Percentiles rank a stretch among this genome's conserved stretches.
Conservation (phyloP, 2,329 filamentous ascomycete genomes). For the Blastomyces silverae region DNA sequence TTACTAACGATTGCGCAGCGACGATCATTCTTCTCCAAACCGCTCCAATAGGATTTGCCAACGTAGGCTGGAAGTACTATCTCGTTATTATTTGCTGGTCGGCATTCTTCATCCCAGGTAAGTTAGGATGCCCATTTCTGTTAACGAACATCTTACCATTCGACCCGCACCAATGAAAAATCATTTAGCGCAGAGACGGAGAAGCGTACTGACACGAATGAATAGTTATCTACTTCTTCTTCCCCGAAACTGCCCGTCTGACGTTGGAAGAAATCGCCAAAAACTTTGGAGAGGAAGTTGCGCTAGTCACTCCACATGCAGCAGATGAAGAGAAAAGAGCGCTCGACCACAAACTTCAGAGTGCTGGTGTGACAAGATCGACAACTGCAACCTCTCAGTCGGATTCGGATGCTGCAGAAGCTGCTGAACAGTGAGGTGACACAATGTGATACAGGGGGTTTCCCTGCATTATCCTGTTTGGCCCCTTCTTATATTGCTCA, state of each 20-base stretch:
- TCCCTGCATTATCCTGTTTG: not conserved
- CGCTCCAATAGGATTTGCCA: constrained; percentile 40
- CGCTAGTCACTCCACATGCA: constrained; percentile 42
- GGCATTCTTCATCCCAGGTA: constrained; percentile 37
- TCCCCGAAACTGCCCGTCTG: constrained; percentile 39
- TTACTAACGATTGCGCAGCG: constrained; percentile 25
- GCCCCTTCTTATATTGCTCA: not conserved
- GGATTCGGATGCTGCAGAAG: not conserved
- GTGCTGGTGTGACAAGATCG: constrained; percentile 2
- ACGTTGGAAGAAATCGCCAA: constrained; percentile 44
- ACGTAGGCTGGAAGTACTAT: constrained; percentile 48
- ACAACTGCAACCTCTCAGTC: constrained; percentile 8
- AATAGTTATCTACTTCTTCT: constrained; percentile 42
- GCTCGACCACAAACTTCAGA: constrained; percentile 20
- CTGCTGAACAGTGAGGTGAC: not conserved
- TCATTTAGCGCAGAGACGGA: not conserved
- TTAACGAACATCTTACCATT: not conserved
- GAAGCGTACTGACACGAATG: not conserved
- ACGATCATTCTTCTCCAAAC: constrained; percentile 47
- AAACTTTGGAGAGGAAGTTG: constrained; percentile 48
- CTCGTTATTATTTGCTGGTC: constrained; percentile 45
- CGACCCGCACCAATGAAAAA: not conserved
- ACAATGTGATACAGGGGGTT: not conserved
- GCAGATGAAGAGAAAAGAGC: constrained; percentile 36
- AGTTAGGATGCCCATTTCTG: not conserved